Evolutionary conservation across 176 grass and related monocot species (phyloP), one percentile per base, ranked within the genome.

Genomic region (Ensete glaucum): DNA sequence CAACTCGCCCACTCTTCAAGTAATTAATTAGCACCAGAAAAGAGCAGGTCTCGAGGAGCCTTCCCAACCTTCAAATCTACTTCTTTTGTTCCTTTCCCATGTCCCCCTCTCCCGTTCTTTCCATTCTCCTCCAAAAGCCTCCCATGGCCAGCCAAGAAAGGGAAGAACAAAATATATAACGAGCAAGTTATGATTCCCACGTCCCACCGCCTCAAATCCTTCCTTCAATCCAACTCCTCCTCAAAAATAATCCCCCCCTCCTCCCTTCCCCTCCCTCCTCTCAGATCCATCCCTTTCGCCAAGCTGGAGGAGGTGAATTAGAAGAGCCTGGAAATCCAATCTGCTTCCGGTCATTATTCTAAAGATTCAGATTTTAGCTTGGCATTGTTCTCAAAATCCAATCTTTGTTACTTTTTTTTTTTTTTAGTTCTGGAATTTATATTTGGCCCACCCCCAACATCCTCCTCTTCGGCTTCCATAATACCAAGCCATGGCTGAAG

Each of bases 151-250:
- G 81, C 6, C 26, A 10, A 72, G 79, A 22, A 23, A 62, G 26
- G 19, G 55, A 34, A 72, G 58, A 20, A 64, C 74, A 52, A 22
- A 51, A 22, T 5, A 21, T 72, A 53, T 52, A 78, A 71, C 34
- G 73, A 73, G 65, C 15, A 73, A 76, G 83, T 75, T 70, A 87
- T 85, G 67, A 84, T 87, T 82, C 73, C 71, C 72, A 72, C 81
- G 73, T 79, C 76, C 75, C 73, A 75, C 74, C 78, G 54, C 63
- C 73, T 81, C 62, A 82, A 77, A 52, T 79, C 81, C 78, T 93
- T 82, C 75, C 90, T 96, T 92, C 93, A 90, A 96, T 96, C 93
- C 85, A 92, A 96, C 89, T 96, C 89, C 89, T 85, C 58, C 63
- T 78, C 80, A 72, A 73, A 77, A 73, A 69, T 77, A 71, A 52